A percentile compares a stretch with the other conserved stretches of the same genome.
Evolutionary conservation across 2,329 filamentous ascomycete species (phyloP).

Genomic region (Stagonosporopsis rhizophila): DNA sequence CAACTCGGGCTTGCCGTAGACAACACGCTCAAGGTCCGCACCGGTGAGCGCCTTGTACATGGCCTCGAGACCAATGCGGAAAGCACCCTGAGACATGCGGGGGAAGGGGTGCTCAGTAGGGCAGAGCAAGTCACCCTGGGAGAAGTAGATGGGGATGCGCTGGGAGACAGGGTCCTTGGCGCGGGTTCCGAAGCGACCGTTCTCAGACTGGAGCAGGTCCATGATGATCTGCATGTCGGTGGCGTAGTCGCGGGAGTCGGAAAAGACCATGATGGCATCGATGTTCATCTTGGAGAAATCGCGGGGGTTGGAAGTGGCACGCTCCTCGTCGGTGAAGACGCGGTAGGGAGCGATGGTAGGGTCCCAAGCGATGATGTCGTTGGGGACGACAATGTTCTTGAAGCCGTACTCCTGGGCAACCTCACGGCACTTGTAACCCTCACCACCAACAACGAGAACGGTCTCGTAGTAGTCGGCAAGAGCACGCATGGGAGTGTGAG

Average conservation of each 20-base stretch:
- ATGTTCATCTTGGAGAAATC: constrained; percentile 77
- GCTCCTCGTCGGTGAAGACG: constrained; percentile 71
- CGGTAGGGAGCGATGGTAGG: constrained; percentile 73
- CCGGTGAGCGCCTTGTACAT: constrained; percentile 76
- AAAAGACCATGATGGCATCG: constrained; percentile 77
- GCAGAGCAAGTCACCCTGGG: constrained; percentile 70
- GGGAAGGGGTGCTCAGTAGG: constrained; percentile 65
- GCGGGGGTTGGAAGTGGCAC: constrained; percentile 69
- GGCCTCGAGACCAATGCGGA: constrained; percentile 75
- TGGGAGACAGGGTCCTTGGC: constrained; percentile 70
- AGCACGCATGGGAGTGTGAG: constrained; percentile 78
- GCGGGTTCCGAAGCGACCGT: constrained; percentile 70
- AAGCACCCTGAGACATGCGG: constrained; percentile 76
- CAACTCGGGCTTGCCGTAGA: constrained; percentile 77
- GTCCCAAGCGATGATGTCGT: constrained; percentile 76
- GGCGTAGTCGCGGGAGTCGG: constrained; percentile 75
- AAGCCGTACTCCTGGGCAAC: constrained; percentile 77
- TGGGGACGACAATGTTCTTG: constrained; percentile 74
- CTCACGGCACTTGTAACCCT: constrained; percentile 76
- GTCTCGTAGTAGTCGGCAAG: constrained; percentile 78
- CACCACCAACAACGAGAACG: constrained; percentile 76
- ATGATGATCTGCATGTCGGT: constrained; percentile 80
- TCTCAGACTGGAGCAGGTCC: constrained; percentile 72
- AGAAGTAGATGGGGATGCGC: constrained; percentile 78
- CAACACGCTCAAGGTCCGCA: constrained; percentile 74